Evolutionary conservation across 2,329 filamentous ascomycete species (phyloP).

Genomic region (Teratosphaeria epicoccoides): DNA sequence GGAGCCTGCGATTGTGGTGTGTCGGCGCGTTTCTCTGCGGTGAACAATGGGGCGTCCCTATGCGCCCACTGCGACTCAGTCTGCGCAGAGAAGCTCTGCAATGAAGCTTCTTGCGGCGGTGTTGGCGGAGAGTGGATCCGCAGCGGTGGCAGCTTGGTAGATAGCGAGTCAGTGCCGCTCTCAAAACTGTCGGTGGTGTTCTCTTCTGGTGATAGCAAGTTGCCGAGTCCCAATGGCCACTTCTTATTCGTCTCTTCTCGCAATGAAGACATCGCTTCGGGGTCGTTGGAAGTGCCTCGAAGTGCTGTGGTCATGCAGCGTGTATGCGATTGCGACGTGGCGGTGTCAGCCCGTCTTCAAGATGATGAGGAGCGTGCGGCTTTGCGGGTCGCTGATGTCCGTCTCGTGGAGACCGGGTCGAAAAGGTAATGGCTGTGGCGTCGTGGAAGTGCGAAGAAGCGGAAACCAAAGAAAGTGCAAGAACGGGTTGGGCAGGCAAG

Average conservation of each 20-base stretch:
- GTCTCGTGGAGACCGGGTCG: background rate
- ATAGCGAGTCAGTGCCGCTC: background rate
- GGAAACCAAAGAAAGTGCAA: background rate
- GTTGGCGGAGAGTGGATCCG: conserved; percentile 10
- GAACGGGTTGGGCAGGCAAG: background rate
- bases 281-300: background rate
- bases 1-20: conserved; percentile 1
- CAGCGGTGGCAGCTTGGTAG: conserved; percentile 9
- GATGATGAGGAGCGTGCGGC: background rate
- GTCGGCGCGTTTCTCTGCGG: conserved; percentile 5
- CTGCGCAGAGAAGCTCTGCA: conserved; percentile 5
- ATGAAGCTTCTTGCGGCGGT: conserved; percentile 8
- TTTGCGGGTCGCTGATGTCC: background rate
- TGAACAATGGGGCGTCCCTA: conserved; percentile 10
- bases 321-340: background rate
- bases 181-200: background rate
- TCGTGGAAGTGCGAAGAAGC: background rate
- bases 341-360: background rate
- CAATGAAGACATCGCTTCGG: background rate
- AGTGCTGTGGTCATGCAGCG: background rate
- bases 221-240: background rate
- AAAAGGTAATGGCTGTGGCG: background rate
- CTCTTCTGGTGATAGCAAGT: conserved; percentile 1
- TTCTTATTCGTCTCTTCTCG: background rate
- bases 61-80: conserved; percentile 1